Evolutionary conservation across 2,329 filamentous ascomycete genomes (phyloP), one percentile per base, ranked within the genome.

Genomic region (Lithohypha guttulata): DNA sequence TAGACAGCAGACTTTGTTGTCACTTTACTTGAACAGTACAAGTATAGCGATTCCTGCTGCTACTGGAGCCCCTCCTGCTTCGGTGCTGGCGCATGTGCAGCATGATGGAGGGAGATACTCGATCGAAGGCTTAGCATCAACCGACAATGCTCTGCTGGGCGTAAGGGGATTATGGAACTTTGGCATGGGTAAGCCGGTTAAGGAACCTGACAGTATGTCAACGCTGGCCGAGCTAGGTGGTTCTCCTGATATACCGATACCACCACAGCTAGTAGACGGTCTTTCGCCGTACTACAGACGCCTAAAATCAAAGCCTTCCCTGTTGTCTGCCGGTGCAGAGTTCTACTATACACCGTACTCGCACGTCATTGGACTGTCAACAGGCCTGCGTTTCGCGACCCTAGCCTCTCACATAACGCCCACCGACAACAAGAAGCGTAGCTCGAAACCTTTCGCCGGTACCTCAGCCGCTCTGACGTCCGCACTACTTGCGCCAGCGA

Each of bases 281-380:
- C 34, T 27, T 28, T 45, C 39, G 6, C 15, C 34, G 14, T 45
- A 45, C 32, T 42, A 41, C 20, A 42, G 37, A 29, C 42, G 42
- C 13, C 41, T 51, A 2, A 41, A 42, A 1, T 47, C 45, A 4
- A 51, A 52, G 45, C 48, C 52, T 77, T 64, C 87, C 6, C 78
- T 89, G 14, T 85, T 96, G 57, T 93, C 84, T 54, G 84, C 84
- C 2, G 91, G 91, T 23, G 89, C 79, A 40, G 91, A 98, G 61
- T 70, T 93, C 23, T 98, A 96, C 65, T 98, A 98, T 65, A 91
- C 89, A 15, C 81, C 87, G 1, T 65, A 95, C 43, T 96, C 95
- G 59, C 95, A 95, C 56, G 85, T 86, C 15, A 84, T 89, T 34
- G 91, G 91, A 32, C 76, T 95, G 57, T 94, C 85, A 47, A 75